These are phyloP conservation scores for Cudoniella acicularis DNA, from an alignment of 495 filamentous ascomycete genomes.

Conservation along the genomic window DNA sequence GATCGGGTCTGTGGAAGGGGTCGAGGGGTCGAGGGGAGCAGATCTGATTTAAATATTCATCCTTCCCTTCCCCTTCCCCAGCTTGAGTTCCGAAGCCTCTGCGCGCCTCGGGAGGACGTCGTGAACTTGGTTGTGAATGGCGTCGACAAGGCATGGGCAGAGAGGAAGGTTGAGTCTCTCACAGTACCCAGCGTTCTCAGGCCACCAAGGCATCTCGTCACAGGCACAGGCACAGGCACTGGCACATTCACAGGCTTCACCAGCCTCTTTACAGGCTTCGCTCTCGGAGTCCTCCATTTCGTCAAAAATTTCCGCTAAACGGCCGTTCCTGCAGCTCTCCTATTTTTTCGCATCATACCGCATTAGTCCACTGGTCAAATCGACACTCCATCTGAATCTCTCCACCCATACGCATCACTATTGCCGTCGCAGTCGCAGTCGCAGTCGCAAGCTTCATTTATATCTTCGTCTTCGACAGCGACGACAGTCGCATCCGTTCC, in stretches of 20 bases:
- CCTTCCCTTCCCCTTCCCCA: too few species aligned
- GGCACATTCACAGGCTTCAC: too few species aligned
- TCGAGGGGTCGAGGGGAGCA: background rate
- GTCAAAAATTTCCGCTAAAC: background rate
- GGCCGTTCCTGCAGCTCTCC: background rate
- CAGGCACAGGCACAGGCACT: too few species aligned
- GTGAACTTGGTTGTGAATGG: too few species aligned
- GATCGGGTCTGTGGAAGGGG: background rate
- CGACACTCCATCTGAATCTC: background rate
- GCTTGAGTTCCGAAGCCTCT: background rate
- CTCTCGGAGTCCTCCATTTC: background rate
- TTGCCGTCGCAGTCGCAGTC: background rate
- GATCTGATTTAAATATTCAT: background rate
- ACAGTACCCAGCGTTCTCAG: background rate
- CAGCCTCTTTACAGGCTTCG: background rate
- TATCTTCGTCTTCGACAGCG: conserved; percentile 17
- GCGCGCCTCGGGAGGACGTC: background rate
- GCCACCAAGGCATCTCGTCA: background rate
- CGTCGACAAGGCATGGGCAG: background rate
- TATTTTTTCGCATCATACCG: background rate
- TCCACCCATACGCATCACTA: background rate
- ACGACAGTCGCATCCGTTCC: conserved; percentile 24
- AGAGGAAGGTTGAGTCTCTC: background rate
- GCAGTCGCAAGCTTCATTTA: background rate
- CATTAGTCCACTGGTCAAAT: background rate